Percentiles rank a stretch among this genome's conserved stretches.
These are phyloP conservation scores for Colletotrichum destructivum DNA, from an alignment of 2,329 filamentous ascomycete species.

Conservation along the genomic window DNA sequence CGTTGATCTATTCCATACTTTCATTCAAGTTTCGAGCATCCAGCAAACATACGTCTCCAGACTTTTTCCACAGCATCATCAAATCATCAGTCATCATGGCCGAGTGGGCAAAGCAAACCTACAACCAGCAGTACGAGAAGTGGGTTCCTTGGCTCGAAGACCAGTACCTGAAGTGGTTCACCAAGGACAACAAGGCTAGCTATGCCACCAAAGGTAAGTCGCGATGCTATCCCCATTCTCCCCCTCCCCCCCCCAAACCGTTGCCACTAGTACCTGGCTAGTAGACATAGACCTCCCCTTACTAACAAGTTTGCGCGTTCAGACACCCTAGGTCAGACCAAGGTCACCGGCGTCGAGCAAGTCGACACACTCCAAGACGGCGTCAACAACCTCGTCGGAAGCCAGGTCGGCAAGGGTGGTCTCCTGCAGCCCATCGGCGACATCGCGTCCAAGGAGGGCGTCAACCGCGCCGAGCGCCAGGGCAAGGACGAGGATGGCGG, in stretches of 20 bases:
- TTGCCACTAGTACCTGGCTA: conserved; percentile 1
- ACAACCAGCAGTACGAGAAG: conserved; percentile 80
- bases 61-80: not conserved
- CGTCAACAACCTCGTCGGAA: conserved; percentile 73
- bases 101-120: conserved; percentile 74
- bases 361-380: conserved; percentile 79
- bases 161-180: conserved; percentile 79
- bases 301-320: conserved; percentile 17
- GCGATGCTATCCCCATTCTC: not conserved
- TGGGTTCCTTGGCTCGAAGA: conserved; percentile 87
- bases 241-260: not conserved
- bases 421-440: conserved; percentile 76
- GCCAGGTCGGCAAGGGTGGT: conserved; percentile 79
- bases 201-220: conserved; percentile 78
- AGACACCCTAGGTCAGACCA: conserved; percentile 79
- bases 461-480: conserved; percentile 75
- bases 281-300: not conserved
- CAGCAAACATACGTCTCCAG: not conserved
- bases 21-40: not conserved
- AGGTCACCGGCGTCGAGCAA: conserved; percentile 77
- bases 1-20: conserved; percentile 28
- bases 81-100: conserved; percentile 47
- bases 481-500: conserved; percentile 74
- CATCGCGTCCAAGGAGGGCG: conserved; percentile 72
- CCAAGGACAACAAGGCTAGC: conserved; percentile 82